phyloP scores from a whole-genome alignment of 2,329 filamentous ascomycete genomes.

The Talaromyces sp. region DNA sequence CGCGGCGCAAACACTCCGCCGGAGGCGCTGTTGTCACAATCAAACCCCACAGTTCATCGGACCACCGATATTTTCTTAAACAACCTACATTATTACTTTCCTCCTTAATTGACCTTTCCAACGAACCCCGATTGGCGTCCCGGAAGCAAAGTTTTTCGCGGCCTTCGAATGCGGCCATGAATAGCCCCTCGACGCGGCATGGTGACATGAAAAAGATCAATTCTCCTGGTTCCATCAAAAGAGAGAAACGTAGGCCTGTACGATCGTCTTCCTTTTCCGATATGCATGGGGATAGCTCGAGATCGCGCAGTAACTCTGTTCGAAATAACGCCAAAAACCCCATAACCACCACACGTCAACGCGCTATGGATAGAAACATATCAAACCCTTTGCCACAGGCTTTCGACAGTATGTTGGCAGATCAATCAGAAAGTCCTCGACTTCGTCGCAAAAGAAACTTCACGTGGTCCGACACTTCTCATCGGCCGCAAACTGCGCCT shows the following conservation, averaged over 20 bases:
- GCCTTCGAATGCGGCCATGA: constrained; percentile 17
- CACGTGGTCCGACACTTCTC: constrained; percentile 36
- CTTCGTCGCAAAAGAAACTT: constrained; percentile 34
- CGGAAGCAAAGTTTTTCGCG: constrained; percentile 1
- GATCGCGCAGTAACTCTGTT: constrained; percentile 34
- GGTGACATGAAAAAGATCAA: not conserved
- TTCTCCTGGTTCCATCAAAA: not conserved
- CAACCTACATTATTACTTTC: constrained; percentile 48
- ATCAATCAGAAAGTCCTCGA: constrained; percentile 22
- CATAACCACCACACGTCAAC: constrained; percentile 12
- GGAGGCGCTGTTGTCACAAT: constrained; percentile 37
- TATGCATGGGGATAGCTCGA: constrained; percentile 32
- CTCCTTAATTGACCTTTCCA: constrained; percentile 27
- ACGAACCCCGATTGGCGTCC: not conserved
- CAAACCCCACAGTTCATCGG: constrained; percentile 28
- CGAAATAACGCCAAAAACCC: constrained; percentile 29
- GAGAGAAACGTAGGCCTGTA: constrained; percentile 28
- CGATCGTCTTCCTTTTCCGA: constrained; percentile 49
- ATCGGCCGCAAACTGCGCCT: constrained; percentile 29
- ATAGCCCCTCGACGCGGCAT: constrained; percentile 22
- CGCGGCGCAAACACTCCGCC: constrained; percentile 18
- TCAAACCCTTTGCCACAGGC: constrained; percentile 24
- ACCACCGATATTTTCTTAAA: constrained; percentile 31
- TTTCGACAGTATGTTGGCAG: constrained; percentile 17
- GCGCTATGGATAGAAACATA: constrained; percentile 11